Evolutionary conservation across 352 stramenopile genomes (phyloP).

Genomic region (Elongisporangium prolatum): DNA sequence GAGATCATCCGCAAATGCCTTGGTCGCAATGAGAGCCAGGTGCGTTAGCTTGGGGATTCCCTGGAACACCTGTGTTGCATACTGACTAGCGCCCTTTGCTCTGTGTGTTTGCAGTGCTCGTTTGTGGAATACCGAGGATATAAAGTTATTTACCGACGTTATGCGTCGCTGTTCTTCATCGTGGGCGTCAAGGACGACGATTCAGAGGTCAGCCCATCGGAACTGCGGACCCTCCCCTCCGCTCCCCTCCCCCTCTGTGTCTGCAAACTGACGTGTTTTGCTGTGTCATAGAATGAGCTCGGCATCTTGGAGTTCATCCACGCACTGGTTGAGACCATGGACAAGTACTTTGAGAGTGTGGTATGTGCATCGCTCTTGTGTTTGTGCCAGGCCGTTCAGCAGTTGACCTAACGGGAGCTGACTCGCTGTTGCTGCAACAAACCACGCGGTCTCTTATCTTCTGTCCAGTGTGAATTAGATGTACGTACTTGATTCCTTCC

Average conservation of each 20-base stretch:
- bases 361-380: constrained; percentile 29
- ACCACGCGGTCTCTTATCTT: background rate
- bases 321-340: constrained; percentile 98
- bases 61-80: too few relatives aligned
- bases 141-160: constrained; percentile 98
- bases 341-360: constrained; percentile 99
- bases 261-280: background rate
- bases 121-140: constrained; percentile 99
- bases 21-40: constrained; percentile 95
- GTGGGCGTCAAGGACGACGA: constrained; percentile 97
- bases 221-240: background rate
- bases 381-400: background rate
- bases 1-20: constrained; percentile 99
- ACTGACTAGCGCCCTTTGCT: background rate
- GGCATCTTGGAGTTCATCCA: constrained; percentile 99
- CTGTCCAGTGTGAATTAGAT: constrained; percentile 71
- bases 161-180: constrained; percentile 99
- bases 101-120: constrained; percentile 88
- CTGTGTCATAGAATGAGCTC: constrained; percentile 93
- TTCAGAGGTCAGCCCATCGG: constrained; percentile 53
- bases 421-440: background rate
- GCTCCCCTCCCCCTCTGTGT: background rate
- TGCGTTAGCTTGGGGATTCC: too few relatives aligned
- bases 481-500: constrained; percentile 24
- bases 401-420: background rate